phyloP scores from a whole-genome alignment of 225 moss, liverwort and hornwort genomes.

The Asterella californica region DNA sequence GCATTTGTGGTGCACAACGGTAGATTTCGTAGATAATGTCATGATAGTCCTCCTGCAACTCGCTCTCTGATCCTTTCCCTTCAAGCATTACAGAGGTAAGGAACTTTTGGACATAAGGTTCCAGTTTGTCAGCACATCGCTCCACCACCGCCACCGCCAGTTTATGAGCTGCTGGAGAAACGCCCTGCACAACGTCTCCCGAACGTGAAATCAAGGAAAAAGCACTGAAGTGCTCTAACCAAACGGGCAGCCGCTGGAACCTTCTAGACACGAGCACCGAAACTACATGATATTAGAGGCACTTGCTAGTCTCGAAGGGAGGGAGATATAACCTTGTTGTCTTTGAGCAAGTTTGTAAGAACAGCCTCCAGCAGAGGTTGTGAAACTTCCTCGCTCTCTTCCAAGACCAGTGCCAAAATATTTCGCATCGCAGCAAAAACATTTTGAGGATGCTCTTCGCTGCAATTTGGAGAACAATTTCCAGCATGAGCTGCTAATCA shows the following conservation, averaged over 20 bases:
- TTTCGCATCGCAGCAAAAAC: conserved; percentile 87
- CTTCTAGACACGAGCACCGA: too few relatives aligned
- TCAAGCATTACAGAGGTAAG: conserved; percentile 79
- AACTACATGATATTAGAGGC: neutral
- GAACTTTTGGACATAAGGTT: conserved; percentile 86
- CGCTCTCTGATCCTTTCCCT: conserved; percentile 61
- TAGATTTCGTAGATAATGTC: conserved; percentile 83
- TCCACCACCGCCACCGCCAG: conserved; percentile 85
- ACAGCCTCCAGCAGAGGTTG: conserved; percentile 72
- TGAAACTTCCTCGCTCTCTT: conserved; percentile 94
- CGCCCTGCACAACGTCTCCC: conserved; percentile 47
- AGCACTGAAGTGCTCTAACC: neutral
- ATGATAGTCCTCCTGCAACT: conserved; percentile 73
- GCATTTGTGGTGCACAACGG: conserved; percentile 74
- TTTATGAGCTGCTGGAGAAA: conserved; percentile 72
- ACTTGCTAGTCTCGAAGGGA: neutral
- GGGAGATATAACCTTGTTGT: conserved; percentile 49
- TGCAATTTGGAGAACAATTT: conserved; percentile 36
- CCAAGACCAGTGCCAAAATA: conserved; percentile 89
- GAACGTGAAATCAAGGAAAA: neutral
- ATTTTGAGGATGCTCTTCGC: conserved; percentile 82
- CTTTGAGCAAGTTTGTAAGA: conserved; percentile 69
- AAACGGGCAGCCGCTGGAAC: neutral
- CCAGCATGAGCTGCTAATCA: neutral
- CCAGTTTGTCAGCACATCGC: conserved; percentile 79